Evolutionary conservation across 768 basidiomycete species (phyloP).

Genomic region (Boletus pseudo-olivaceus): DNA sequence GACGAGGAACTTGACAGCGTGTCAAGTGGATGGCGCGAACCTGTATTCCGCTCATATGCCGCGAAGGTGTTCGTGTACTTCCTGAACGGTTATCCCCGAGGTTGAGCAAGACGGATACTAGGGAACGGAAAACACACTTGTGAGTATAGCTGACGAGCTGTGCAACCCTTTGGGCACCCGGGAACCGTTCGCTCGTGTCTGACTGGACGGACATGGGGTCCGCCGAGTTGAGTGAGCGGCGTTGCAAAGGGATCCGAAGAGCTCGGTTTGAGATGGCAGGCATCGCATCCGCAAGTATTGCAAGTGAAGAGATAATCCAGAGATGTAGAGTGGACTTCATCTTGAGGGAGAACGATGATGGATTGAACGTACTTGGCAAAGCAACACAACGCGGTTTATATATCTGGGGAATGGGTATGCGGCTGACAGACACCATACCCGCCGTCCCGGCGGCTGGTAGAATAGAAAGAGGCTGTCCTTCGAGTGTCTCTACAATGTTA

Average conservation of each 20-base stretch:
- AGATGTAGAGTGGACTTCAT: slow-evolving; percentile 7
- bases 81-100: slow-evolving; percentile 19
- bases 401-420: neutral
- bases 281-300: neutral
- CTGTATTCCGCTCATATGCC: slow-evolving; percentile 43
- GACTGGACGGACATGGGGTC: neutral
- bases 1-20: slow-evolving; percentile 4
- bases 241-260: slow-evolving; percentile 7
- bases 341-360: neutral
- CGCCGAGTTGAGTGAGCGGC: neutral
- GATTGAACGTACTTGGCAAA: neutral
- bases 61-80: slow-evolving; percentile 41
- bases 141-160: slow-evolving; percentile 1
- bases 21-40: slow-evolving; percentile 30
- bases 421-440: slow-evolving; percentile 13
- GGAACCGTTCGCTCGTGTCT: neutral
- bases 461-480: neutral
- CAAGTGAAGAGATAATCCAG: slow-evolving; percentile 1
- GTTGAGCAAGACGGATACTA: neutral
- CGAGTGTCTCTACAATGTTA: neutral
- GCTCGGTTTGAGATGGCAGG: slow-evolving; percentile 6
- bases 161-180: neutral
- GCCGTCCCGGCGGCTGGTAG: slow-evolving; percentile 3
- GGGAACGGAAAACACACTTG: neutral
- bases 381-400: slow-evolving; percentile 1